Evolutionary conservation across 73 alveolate genomes (phyloP).

Genomic region (Tetrahymena borealis): DNA sequence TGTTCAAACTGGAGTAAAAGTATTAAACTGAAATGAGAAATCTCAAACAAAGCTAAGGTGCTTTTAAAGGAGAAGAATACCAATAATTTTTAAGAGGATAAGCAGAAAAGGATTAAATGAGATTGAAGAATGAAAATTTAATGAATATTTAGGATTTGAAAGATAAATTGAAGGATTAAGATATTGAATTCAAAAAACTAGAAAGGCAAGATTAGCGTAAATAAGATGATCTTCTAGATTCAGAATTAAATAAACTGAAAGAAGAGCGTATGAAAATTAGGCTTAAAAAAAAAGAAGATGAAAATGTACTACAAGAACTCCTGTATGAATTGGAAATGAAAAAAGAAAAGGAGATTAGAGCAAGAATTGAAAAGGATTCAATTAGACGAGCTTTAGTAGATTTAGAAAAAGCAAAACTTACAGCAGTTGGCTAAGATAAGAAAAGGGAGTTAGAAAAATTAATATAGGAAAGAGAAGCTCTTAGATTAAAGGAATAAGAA

Average conservation of each 20-base stretch:
- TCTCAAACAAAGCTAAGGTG: conserved; percentile 33
- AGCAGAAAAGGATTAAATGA: not conserved
- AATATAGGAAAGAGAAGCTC: conserved; percentile 63
- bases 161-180: conserved; percentile 16
- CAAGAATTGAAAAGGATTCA: conserved; percentile 70
- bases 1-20: conserved; percentile 40
- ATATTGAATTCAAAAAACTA: conserved; percentile 30
- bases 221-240: conserved; percentile 53
- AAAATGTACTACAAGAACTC: conserved; percentile 50
- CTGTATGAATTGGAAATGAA: conserved; percentile 61
- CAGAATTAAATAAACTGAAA: conserved; percentile 52
- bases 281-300: conserved; percentile 60
- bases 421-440: conserved; percentile 63
- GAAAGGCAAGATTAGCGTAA: conserved; percentile 26
- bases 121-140: not conserved
- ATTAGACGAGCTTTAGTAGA: conserved; percentile 64
- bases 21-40: conserved; percentile 26
- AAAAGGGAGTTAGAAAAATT: conserved; percentile 68
- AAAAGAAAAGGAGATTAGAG: conserved; percentile 73
- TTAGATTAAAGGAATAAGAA: conserved; percentile 63
- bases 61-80: conserved; percentile 8
- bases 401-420: conserved; percentile 60
- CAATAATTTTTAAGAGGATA: conserved; percentile 19
- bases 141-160: conserved; percentile 36
- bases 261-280: conserved; percentile 58